Evolutionary conservation across 305 asterid genomes (phyloP), one percentile per base, ranked within the genome.

Genomic region (Fraxinus albicans): DNA sequence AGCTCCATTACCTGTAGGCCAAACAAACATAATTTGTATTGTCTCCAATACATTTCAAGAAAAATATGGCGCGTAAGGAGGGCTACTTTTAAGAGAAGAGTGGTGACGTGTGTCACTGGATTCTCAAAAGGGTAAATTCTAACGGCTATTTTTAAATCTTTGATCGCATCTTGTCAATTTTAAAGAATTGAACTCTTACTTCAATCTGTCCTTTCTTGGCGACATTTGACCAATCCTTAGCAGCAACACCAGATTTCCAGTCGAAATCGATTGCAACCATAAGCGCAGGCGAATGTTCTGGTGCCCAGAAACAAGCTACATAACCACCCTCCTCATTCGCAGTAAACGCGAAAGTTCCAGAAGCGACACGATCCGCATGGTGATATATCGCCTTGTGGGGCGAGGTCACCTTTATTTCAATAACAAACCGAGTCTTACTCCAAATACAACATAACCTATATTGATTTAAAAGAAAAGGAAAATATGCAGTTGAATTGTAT

Each of bases 221-320:
- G 76, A 86, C 82, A 8, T 78, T 73, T 9, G 89, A 77, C 86
- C 86, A 86, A 74, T 77, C 86, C 55, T 79, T 86, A 31, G 87
- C 79, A 74, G 83, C 83, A 34, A 81, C 29, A 1, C 87, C 87
- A 19, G 83, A 77, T 70, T 75, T 86, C 89, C 85, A 83, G 0
- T 86, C 87, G 25, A 83, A 86, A 1, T 86, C 89, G 8, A 86
- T 78, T 19, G 87, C 70, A 77, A 83, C 13, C 1, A 77, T 73
- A 23, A 47, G 42, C 3, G 35, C 50, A 15, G 89, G 87, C 76
- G n/a, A 44, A 15, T 86, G 89, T 34, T 38, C 77, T 27, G 79
- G 77, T 4, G 89, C 83, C 85, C 38, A 83, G 27, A 86, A 83
- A 78, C 89, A 86, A 75, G 80, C 35, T 67, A 38, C 23, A 42